A percentile compares a stretch with the other conserved stretches of the same genome.
Conservation (phyloP, 1,139 yeast genomes). For the Suhomyces terraborum region DNA sequence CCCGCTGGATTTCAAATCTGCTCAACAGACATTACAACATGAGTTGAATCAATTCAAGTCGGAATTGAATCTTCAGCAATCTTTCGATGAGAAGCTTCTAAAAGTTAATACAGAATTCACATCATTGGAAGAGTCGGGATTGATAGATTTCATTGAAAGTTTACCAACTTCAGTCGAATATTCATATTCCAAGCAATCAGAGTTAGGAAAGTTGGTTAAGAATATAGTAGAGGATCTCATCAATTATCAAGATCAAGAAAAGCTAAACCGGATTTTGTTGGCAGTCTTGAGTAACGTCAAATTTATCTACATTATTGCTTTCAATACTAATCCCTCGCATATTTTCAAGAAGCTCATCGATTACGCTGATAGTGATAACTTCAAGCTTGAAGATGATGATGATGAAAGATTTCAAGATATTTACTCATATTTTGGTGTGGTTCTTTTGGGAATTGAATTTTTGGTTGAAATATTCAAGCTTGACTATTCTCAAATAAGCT, state of each 20-base stretch:
- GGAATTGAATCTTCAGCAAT: constrained; percentile 13
- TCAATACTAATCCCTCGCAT: constrained; percentile 27
- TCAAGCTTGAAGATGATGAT: constrained; percentile 47
- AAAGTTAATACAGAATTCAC: constrained; percentile 56
- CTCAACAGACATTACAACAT: constrained; percentile 22
- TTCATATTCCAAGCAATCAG: constrained; percentile 41
- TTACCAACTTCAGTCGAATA: constrained; percentile 35
- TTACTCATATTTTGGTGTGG: constrained; percentile 67
- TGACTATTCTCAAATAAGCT: constrained; percentile 27
- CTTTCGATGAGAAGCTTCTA: constrained; percentile 38
- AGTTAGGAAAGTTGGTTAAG: constrained; percentile 37
- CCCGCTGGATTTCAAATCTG: constrained; percentile 36
- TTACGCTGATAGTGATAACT: constrained; percentile 38
- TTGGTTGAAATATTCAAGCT: constrained; percentile 49
- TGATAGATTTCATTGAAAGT: constrained; percentile 38
- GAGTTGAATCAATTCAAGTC: constrained; percentile 15
- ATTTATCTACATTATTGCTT: constrained; percentile 45
- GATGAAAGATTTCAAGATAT: constrained; percentile 65
- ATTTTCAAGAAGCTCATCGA: constrained; percentile 33
- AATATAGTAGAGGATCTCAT: constrained; percentile 43
- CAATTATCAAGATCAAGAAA: constrained; percentile 40
- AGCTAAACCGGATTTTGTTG: constrained; percentile 51
- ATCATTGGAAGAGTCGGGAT: constrained; percentile 52
- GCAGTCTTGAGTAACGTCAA: constrained; percentile 44
- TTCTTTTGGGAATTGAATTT: constrained; percentile 52